Evolutionary conservation across 2,329 filamentous ascomycete species (phyloP).

Genomic region (Pyrenochaeta sp.): DNA sequence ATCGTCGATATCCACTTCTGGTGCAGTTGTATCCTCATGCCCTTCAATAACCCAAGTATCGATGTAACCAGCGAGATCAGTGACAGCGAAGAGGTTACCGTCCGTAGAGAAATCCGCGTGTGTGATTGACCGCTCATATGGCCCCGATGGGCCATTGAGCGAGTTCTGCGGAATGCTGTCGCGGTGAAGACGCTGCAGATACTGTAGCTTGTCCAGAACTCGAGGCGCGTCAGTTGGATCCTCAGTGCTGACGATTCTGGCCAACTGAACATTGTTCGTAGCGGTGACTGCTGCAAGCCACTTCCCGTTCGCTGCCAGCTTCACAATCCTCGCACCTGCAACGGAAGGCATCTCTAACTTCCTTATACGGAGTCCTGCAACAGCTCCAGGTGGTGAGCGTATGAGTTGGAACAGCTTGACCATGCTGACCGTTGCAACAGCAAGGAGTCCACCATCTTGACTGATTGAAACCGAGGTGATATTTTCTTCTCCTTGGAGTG

Average conservation of each 20-base stretch:
- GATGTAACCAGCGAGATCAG: slow-evolving; percentile 84
- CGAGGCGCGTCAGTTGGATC: slow-evolving; percentile 48
- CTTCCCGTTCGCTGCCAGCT: slow-evolving; percentile 73
- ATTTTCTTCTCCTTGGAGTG: slow-evolving; percentile 73
- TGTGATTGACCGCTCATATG: slow-evolving; percentile 79
- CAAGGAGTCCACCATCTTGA: slow-evolving; percentile 73
- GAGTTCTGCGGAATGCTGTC: slow-evolving; percentile 33
- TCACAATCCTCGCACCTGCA: slow-evolving; percentile 74
- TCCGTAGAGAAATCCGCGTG: slow-evolving; percentile 82
- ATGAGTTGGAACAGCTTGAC: slow-evolving; percentile 80
- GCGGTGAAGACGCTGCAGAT: slow-evolving; percentile 51
- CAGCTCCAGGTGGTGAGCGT: slow-evolving; percentile 60
- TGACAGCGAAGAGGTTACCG: slow-evolving; percentile 78
- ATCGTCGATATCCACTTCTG: slow-evolving; percentile 50
- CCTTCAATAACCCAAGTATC: slow-evolving; percentile 83
- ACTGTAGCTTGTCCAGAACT: slow-evolving; percentile 48
- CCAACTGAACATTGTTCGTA: slow-evolving; percentile 56
- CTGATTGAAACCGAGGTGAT: slow-evolving; percentile 80
- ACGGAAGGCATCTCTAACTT: slow-evolving; percentile 71
- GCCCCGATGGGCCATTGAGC: slow-evolving; percentile 72
- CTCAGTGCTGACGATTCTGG: slow-evolving; percentile 57
- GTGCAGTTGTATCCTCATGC: slow-evolving; percentile 59
- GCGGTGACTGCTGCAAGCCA: slow-evolving; percentile 69
- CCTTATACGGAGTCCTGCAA: slow-evolving; percentile 72
- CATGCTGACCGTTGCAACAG: slow-evolving; percentile 77